Evolutionary conservation across 352 stramenopile species (phyloP).

Genomic region (Elongisporangium undulatum): DNA sequence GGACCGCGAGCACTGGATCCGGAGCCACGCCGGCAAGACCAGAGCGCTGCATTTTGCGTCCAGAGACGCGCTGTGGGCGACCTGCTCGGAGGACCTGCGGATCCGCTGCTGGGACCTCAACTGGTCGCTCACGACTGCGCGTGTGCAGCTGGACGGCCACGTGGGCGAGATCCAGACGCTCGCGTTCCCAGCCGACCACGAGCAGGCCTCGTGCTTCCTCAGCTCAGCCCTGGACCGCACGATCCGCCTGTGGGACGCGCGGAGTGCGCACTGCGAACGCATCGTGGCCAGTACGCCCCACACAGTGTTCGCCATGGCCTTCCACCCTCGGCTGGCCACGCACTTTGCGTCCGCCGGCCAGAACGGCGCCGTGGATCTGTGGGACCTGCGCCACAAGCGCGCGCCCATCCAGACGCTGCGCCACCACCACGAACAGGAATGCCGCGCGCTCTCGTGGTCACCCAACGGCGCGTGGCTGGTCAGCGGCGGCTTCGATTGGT

Average conservation of each 20-base stretch:
- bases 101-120: slow-evolving; percentile 57
- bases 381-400: slow-evolving; percentile 42
- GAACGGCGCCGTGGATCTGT: slow-evolving; percentile 54
- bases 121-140: slow-evolving; percentile 7
- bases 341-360: slow-evolving; percentile 48
- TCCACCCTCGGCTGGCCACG: slow-evolving; percentile 26
- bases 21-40: slow-evolving; percentile 35
- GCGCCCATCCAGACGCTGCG: slow-evolving; percentile 21
- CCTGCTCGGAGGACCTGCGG: slow-evolving; percentile 33
- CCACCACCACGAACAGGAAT: slow-evolving; percentile 47
- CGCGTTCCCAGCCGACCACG: slow-evolving; percentile 12
- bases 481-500: slow-evolving; percentile 56
- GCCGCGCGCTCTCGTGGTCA: slow-evolving; percentile 55
- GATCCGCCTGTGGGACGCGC: slow-evolving; percentile 66
- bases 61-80: slow-evolving; percentile 26
- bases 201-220: slow-evolving; percentile 15
- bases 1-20: slow-evolving; percentile 23
- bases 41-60: slow-evolving; percentile 43
- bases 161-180: slow-evolving; percentile 61
- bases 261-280: slow-evolving; percentile 39
- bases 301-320: slow-evolving; percentile 36
- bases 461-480: slow-evolving; percentile 56
- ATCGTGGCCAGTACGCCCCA: slow-evolving; percentile 32
- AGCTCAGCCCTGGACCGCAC: slow-evolving; percentile 55
- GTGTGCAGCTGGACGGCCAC: slow-evolving; percentile 50